Conservation (phyloP, 73 alveolate genomes). For the Tetrahymena thermophila region DNA sequence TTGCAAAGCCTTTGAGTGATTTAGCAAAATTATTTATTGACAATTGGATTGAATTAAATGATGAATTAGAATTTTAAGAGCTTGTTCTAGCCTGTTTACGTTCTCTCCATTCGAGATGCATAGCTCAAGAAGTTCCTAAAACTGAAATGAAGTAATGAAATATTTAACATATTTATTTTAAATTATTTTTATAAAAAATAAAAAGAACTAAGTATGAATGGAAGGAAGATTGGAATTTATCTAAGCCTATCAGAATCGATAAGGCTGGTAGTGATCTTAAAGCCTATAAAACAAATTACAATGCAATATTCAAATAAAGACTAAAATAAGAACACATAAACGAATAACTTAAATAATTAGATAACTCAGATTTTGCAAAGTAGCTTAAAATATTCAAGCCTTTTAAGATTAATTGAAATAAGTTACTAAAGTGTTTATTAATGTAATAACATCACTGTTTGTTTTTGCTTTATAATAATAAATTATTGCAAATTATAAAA, state of each 20-base stretch:
- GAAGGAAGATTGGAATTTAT: conserved; percentile 33
- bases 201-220: conserved; percentile 14
- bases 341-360: conserved; percentile 22
- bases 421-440: too few relatives aligned
- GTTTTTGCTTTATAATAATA: too few relatives aligned
- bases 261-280: conserved; percentile 35
- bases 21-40: conserved; percentile 30
- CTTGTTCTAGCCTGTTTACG: conserved; percentile 24
- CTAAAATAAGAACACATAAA: conserved; percentile 31
- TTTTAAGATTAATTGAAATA: conserved; percentile 20
- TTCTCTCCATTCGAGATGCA: conserved; percentile 14
- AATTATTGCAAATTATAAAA: too few relatives aligned
- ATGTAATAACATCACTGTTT: not conserved
- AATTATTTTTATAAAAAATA: not conserved
- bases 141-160: conserved; percentile 28
- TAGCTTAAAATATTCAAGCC: conserved; percentile 15
- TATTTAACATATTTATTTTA: not conserved
- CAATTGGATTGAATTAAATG: conserved; percentile 42
- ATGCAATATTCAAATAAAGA: conserved; percentile 38
- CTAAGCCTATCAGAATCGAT: conserved; percentile 38
- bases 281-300: conserved; percentile 36
- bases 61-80: conserved; percentile 36
- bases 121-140: conserved; percentile 35
- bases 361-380: conserved; percentile 38
- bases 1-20: conserved; percentile 27